Conservation (phyloP, 2,329 filamentous ascomycete genomes). For the Alternaria sp. region DNA sequence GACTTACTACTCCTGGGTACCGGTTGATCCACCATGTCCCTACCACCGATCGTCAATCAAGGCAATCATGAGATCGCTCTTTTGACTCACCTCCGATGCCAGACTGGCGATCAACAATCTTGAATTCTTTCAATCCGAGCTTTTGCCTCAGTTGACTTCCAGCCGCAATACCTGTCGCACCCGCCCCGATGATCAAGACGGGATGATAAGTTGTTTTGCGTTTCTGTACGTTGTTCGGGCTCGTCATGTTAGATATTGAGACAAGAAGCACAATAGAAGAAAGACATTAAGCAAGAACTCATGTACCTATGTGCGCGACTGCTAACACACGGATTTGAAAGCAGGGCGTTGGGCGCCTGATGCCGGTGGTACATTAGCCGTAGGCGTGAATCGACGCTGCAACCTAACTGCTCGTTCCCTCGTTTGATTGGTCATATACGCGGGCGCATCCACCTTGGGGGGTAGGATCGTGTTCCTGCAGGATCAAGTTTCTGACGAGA, state of each 20-base stretch:
- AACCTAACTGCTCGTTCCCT: neutral
- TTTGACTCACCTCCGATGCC: neutral
- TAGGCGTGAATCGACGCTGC: neutral
- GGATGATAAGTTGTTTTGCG: neutral
- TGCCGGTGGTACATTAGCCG: neutral
- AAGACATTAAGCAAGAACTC: neutral
- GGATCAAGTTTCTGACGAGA: neutral
- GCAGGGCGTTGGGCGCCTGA: neutral
- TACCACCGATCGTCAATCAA: neutral
- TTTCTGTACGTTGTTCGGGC: neutral
- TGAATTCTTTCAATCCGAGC: neutral
- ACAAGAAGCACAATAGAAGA: neutral
- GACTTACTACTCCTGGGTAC: neutral
- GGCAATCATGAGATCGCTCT: neutral
- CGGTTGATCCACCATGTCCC: neutral
- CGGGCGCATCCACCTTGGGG: neutral
- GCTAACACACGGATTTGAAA: neutral
- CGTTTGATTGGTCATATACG: neutral
- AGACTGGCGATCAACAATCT: neutral
- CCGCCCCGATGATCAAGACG: neutral
- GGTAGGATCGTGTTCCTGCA: neutral
- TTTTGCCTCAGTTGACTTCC: neutral
- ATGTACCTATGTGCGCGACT: neutral
- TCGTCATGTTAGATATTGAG: neutral
- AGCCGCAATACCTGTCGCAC: neutral